Evolutionary conservation across 257 asterid species (phyloP), one percentile per base, ranked within the genome.

Genomic region (Catharanthus roseus): DNA sequence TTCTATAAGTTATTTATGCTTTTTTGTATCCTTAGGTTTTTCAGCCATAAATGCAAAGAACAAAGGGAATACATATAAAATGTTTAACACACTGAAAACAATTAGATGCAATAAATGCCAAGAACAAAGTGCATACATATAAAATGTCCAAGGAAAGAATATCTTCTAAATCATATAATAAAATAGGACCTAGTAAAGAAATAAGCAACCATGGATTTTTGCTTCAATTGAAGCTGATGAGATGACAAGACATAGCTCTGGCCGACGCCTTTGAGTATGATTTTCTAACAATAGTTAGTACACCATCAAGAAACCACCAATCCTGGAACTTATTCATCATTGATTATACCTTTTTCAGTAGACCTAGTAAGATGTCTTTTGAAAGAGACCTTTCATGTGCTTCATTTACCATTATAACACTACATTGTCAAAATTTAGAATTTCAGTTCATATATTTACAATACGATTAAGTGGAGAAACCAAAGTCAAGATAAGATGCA

Each of bases 211-310:
- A 93, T 89, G 62, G 93, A 83, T 85, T 87, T n/a, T 88, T 69
- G 99, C 96, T 83, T 93, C 99, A 78, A 93, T 91, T 39, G 99
- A 91, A 44, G 99, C 99, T 34, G 99, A 93, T 62, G 97, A 82
- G 84, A 93, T 93, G 85, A 93, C 68, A 60, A 93, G 90, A 34
- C 95, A 96, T 70, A 93, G 85, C 70, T 93, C 97, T 18, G 96
- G 91, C 44, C 99, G 86, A 16, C 97, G 90, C 58, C 89, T 80
- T 78, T 91, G 97, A 75, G 91, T 89, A 97, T 93, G 77, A 39
- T 31, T 68, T 38, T 60, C 65, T 56, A 56, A 31, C 53, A 39
- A 28, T 38, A 21, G 70, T 77, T 51, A 77, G 73, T 56, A 36
- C 65, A 38, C 42, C 3, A 3, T 36, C 33, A 75, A 24, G 9